These are phyloP conservation scores for Monosporascus sp. DNA, from an alignment of 2,329 filamentous ascomycete species.

Conservation along the genomic window DNA sequence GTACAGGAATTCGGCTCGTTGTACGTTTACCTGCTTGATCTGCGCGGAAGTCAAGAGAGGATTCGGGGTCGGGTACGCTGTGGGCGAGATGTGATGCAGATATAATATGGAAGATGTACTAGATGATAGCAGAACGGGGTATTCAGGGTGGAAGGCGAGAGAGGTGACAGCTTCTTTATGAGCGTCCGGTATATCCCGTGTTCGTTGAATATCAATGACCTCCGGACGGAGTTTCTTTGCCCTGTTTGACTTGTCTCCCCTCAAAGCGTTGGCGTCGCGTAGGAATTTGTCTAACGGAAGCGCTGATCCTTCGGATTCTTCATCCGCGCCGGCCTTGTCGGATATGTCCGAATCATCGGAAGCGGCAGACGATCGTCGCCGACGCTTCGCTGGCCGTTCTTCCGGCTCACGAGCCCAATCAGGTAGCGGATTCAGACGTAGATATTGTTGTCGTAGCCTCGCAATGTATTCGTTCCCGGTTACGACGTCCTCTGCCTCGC, in stretches of 20 bases:
- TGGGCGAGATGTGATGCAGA: constrained; percentile 81
- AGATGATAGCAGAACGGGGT: constrained; percentile 84
- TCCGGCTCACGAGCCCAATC: constrained; percentile 53
- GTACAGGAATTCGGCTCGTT: constrained; percentile 73
- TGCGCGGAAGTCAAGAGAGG: constrained; percentile 88
- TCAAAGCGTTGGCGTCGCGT: constrained; percentile 66
- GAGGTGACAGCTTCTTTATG: constrained; percentile 77
- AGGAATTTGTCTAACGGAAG: constrained; percentile 77
- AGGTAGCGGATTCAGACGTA: constrained; percentile 53
- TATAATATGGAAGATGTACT: constrained; percentile 80
- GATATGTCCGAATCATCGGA: constrained; percentile 27
- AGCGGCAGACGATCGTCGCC: constrained; percentile 44
- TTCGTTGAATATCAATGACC: constrained; percentile 82
- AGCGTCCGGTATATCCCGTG: constrained; percentile 74
- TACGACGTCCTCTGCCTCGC: constrained; percentile 79
- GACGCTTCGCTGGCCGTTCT: constrained; percentile 44
- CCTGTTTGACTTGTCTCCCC: constrained; percentile 46
- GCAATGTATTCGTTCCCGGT: constrained; percentile 79
- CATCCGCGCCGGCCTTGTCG: constrained; percentile 15
- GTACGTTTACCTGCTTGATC: constrained; percentile 75
- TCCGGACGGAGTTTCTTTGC: constrained; percentile 76
- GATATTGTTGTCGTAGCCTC: constrained; percentile 73
- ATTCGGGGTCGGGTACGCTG: constrained; percentile 71
- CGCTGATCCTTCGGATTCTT: constrained; percentile 55
- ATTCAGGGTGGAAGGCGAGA: constrained; percentile 82